Evolutionary conservation across 306 rosid genomes (phyloP), one percentile per base, ranked within the genome.

Genomic region (Cicer chorassanicum): DNA sequence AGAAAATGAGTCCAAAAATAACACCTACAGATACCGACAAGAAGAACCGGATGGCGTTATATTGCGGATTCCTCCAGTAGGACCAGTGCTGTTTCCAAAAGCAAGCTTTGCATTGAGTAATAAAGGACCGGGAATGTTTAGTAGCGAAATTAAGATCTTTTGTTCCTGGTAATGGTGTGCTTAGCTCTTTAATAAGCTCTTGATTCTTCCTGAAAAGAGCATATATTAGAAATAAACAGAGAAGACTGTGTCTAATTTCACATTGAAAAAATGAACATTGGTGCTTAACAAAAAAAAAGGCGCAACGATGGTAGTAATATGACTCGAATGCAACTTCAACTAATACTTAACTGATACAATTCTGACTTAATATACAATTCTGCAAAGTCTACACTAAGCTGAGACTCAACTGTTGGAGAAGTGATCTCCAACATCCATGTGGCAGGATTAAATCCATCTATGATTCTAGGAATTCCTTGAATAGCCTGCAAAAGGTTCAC

Each of bases 1-100:
- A 87, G 70, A 87, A 87, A 54, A 82, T 67, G 50, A 87, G 44
- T 59, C 90, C 88, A 70, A 87, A 84, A 42, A 84, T n/a, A 48
- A 77, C 45, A 11, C 86, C 90, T 2, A 84, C 64, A 15, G 15
- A 6, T 57, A 51, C 12, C 15, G 88, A 42, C 72, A 80, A 1
- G 79, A 84, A 63, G 74, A 79, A 66, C 14, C 86, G 85, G 41
- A 80, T 48, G 59, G 56, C 29, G 55, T 87, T 84, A 64, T 84
- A 87, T 8, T 43, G 74, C 4, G 90, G 86, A 54, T 87, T 87
- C 82, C 85, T 84, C 90, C 90, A 87, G 55, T 87, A 87, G 68
- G 90, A 87, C 68, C 74, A 69, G 1, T 70, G 71, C 5, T 82
- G 86, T 75, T 87, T 87, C 83, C 82, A 82, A 57, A 87, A 82